These are phyloP conservation scores for Obba rivulosa DNA, from an alignment of 768 basidiomycete species.

Conservation along the genomic window DNA sequence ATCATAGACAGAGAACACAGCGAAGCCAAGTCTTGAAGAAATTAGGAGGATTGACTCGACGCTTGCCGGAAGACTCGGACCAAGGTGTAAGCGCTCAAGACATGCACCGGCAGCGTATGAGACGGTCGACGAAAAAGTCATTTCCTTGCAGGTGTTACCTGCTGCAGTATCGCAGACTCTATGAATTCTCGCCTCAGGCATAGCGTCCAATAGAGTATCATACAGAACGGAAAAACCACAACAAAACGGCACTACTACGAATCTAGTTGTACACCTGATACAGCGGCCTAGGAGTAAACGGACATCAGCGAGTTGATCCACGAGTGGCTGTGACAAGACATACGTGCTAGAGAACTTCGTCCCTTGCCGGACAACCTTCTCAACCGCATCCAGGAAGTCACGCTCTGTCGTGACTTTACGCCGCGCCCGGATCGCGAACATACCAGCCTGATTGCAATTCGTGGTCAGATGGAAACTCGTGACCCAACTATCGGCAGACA, in stretches of 20 bases:
- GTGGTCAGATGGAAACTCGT: not conserved
- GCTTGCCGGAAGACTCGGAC: no score
- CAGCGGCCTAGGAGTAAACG: constrained; percentile 50
- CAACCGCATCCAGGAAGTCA: constrained; percentile 96
- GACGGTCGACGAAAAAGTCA: no score
- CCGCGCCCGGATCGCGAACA: constrained; percentile 97
- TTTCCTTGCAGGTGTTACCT: no score
- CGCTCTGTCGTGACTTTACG: constrained; percentile 96
- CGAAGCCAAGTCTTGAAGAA: no score
- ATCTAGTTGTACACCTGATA: constrained; percentile 92
- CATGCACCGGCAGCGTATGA: no score
- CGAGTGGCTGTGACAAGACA: constrained; percentile 28
- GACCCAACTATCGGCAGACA: constrained; percentile 32
- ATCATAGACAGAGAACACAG: no score
- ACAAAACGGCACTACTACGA: not conserved
- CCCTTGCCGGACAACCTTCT: constrained; percentile 97
- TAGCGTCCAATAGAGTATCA: no score
- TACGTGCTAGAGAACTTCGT: constrained; percentile 98
- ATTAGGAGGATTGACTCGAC: no score
- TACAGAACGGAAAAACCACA: no score
- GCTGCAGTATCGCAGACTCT: no score
- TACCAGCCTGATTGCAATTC: constrained; percentile 72
- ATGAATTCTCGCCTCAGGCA: no score
- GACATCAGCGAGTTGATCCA: not conserved
- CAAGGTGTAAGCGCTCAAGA: no score